Evolutionary conservation across 208 protist species (phyloP), one percentile per base, ranked within the genome.

Genomic region (Kentomonas sorsogonicus): DNA sequence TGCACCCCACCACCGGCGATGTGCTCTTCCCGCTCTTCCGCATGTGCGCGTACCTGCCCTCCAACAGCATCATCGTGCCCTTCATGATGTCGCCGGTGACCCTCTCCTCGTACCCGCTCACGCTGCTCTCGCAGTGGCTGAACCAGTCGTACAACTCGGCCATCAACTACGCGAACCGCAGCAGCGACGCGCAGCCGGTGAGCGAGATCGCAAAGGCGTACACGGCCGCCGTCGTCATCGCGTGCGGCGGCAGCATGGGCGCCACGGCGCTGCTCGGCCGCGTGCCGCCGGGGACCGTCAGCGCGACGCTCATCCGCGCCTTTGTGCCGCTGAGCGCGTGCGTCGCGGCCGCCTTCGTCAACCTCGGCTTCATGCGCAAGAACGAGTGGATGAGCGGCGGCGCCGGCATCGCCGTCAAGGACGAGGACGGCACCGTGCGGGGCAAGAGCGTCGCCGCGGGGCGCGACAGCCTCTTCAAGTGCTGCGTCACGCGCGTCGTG

Each of bases 131-230:
- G 51, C 94, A 97, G 79, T 95, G 79, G 83, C 79, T 95, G 45
- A 97, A 97, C 60, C 91, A 97, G 72, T 94, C 82, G 66, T 96
- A 94, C 66, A 96, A 97, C 79, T 81, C 84, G 45, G 85, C 84
- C 1, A 78, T 98, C 25, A 98, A 98, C 73, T 95, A 98, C 75
- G 86, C 91, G 9, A 98, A 98, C 68, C 79, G 93, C 53, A 92
- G 86, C 68, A 90, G 85, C n/a, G 85, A 89, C 45, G 89, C 89
- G 58, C 86, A 93, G 68, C 74, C 81, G 9, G 60, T 81, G 53
- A 63, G 55, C 1, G 91, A 93, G 50, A 74, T 94, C n/a, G 26
- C 60, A 23, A 88, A 88, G 71, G 88, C 84, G 25, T 94, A 92
- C 66, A 58, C 57, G 30, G 85, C 75, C n/a, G 84, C 85, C 7